These are phyloP conservation scores for Stemphylium lycopersici DNA, from an alignment of 2,329 filamentous ascomycete species.

Conservation along the genomic window DNA sequence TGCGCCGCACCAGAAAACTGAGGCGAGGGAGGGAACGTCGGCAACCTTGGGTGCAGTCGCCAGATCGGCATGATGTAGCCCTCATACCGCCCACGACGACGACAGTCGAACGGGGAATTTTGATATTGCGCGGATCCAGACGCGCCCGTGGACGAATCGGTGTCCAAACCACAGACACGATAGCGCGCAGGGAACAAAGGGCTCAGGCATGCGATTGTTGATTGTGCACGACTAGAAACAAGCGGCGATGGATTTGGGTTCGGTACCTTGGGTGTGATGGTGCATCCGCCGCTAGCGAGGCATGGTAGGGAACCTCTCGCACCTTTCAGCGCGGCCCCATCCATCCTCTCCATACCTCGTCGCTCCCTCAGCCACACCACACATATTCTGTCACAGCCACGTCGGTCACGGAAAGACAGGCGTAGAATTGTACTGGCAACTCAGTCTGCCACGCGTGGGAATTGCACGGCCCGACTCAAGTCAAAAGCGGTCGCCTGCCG, in stretches of 20 bases:
- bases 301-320: constrained; percentile 18
- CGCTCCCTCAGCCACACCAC: constrained; percentile 10
- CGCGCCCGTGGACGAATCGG: background rate
- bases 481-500: constrained; percentile 30
- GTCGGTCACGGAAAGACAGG: background rate
- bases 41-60: background rate
- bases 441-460: background rate
- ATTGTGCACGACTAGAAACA: constrained; percentile 1
- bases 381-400: constrained; percentile 12
- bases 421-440: background rate
- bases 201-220: background rate
- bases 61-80: constrained; percentile 12
- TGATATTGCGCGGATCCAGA: background rate
- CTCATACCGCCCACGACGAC: constrained; percentile 7
- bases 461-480: constrained; percentile 15
- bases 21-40: no score
- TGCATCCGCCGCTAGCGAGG: constrained; percentile 19
- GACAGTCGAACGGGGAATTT: background rate
- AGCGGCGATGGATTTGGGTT: constrained; percentile 12
- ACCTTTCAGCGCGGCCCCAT: constrained; percentile 20
- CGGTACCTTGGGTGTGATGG: constrained; percentile 20
- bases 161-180: background rate
- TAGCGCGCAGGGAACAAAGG: background rate
- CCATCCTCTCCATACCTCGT: constrained; percentile 24
- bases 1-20: constrained; percentile 6